Conservation (phyloP, 2,329 filamentous ascomycete genomes). For the Fusarium albidum region DNA sequence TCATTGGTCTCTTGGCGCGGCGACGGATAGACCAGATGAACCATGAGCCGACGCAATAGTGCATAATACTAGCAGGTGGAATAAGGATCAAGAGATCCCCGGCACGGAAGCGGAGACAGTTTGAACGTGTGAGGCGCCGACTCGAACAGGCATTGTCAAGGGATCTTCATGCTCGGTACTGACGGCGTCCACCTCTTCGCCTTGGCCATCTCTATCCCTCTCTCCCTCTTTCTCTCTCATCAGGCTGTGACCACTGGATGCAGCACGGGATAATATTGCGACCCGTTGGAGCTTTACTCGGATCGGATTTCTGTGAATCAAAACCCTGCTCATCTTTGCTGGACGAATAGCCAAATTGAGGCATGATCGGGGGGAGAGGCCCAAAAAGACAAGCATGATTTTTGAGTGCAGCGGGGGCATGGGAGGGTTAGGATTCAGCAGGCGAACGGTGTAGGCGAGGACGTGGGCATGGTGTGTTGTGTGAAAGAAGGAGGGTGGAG, state of each 20-base stretch:
- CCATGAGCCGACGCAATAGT: slow-evolving; percentile 14
- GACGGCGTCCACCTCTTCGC: not conserved
- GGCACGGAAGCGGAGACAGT: slow-evolving; percentile 16
- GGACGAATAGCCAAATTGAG: slow-evolving; percentile 12
- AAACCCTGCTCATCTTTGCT: not conserved
- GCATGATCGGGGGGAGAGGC: slow-evolving; percentile 1
- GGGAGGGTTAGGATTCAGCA: no score
- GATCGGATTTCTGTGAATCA: slow-evolving; percentile 12
- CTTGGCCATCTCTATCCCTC: no score
- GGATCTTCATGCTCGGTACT: slow-evolving; percentile 4
- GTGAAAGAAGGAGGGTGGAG: not conserved
- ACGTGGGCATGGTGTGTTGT: not conserved
- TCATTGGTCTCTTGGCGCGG: slow-evolving; percentile 1
- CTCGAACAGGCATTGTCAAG: slow-evolving; percentile 31
- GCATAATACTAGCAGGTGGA: slow-evolving; percentile 18
- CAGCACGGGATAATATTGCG: not conserved
- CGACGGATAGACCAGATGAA: not conserved
- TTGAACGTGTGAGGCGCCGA: slow-evolving; percentile 14
- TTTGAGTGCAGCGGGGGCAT: not conserved
- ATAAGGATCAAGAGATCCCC: slow-evolving; percentile 1
- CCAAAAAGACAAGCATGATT: not conserved
- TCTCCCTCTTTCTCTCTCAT: no score
- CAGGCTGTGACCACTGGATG: not conserved
- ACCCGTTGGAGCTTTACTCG: slow-evolving; percentile 1
- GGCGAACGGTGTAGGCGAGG: no score